These are phyloP conservation scores for Colletotrichum trifolii DNA, from an alignment of 2,329 filamentous ascomycete species.

Conservation along the genomic window DNA sequence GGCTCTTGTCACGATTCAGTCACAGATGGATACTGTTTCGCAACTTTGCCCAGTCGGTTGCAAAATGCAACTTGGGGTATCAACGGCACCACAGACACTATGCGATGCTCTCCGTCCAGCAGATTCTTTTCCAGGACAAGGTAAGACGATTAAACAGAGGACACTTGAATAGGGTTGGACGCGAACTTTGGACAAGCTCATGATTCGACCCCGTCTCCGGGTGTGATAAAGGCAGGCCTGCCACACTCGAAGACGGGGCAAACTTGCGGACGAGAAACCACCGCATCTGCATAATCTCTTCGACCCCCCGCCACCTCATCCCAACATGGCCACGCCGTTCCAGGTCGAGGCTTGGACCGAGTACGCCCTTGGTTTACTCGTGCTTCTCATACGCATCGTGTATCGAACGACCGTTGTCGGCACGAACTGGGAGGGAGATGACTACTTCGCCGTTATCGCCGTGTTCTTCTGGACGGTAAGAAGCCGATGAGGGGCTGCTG, in stretches of 20 bases:
- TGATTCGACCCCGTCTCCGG: conserved; percentile 6
- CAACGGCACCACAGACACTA: conserved; percentile 3
- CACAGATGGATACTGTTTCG: too few relatives aligned
- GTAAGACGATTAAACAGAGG: not conserved
- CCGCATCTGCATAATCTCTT: conserved; percentile 24
- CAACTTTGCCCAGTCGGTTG: too few relatives aligned
- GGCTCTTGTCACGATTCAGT: too few relatives aligned
- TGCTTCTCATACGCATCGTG: conserved; percentile 52
- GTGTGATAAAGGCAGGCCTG: conserved; percentile 11
- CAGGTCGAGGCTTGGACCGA: conserved; percentile 57
- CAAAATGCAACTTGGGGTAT: conserved; percentile 5
- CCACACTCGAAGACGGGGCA: conserved; percentile 18
- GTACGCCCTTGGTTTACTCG: conserved; percentile 50
- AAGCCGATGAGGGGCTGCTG: not conserved
- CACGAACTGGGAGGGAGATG: conserved; percentile 54
- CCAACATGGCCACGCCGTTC: conserved; percentile 51
- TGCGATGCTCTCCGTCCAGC: too few relatives aligned
- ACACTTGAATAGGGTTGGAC: not conserved
- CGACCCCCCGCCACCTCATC: conserved; percentile 17
- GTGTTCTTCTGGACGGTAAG: conserved; percentile 53
- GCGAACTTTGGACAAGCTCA: conserved; percentile 23
- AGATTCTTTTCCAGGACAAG: too few relatives aligned
- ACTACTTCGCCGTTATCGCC: conserved; percentile 51
- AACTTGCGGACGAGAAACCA: conserved; percentile 30
- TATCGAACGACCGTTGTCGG: conserved; percentile 52